A percentile compares a stretch with the other conserved stretches of the same genome.
These are phyloP conservation scores for Salix purpurea DNA, from an alignment of 345 rosid species.

Conservation along the genomic window DNA sequence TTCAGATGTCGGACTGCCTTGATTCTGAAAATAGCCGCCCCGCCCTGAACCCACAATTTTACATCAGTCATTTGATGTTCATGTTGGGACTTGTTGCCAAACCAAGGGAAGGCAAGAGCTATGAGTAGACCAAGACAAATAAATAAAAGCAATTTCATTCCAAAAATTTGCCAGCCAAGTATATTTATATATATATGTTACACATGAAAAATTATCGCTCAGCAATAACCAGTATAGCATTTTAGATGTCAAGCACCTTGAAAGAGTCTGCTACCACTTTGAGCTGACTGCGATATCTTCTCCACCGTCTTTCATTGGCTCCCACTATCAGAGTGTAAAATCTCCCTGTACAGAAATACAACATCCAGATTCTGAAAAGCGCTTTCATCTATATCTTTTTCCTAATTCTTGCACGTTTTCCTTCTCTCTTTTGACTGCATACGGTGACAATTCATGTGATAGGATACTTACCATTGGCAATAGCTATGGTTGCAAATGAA, in stretches of 20 bases:
- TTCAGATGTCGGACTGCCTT: not conserved
- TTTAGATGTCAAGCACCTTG: constrained; percentile 12
- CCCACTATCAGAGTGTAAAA: constrained; percentile 17
- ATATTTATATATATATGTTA: not conserved
- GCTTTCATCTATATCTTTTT: not conserved
- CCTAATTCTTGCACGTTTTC: not conserved
- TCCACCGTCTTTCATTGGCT: constrained; percentile 23
- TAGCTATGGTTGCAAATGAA: constrained; percentile 72
- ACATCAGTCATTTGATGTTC: not conserved
- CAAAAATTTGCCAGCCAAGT: no score
- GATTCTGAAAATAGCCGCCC: not conserved
- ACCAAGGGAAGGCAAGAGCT: not conserved
- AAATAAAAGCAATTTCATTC: not conserved
- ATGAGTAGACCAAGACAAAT: no score
- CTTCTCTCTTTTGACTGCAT: not conserved
- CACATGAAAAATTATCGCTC: not conserved
- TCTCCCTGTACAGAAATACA: not conserved
- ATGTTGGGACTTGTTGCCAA: not conserved
- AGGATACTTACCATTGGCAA: constrained; percentile 9
- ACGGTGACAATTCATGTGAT: not conserved
- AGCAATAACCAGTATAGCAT: not conserved
- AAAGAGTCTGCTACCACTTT: constrained; percentile 16
- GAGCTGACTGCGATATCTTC: not conserved
- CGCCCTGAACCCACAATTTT: not conserved
- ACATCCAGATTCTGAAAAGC: not conserved